Base-by-base conservation (phyloP, 306 rosid species). In the Alnus rubra region DNA sequence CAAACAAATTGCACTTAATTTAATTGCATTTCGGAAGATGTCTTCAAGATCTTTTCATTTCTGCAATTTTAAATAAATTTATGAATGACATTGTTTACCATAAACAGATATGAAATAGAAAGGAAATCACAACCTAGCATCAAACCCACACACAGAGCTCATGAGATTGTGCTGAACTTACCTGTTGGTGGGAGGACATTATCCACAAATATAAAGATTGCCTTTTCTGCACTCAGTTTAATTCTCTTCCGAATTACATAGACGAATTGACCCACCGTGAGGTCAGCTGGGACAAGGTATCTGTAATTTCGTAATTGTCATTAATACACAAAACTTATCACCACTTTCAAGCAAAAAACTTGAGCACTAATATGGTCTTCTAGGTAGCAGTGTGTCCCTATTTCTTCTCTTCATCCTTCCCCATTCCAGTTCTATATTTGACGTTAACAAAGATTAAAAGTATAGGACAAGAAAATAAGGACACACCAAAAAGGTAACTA, bases 261-360 rank as follows among this genome's bases (percentile, higher is more conserved):
- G 10, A 68, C 72, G 2, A 68, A 76, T 65, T 51, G 62, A 42
- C 72, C 75, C 56, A 33, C 53, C 0, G 59, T 59, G 71, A 56
- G 78, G 60, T 71, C 74, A 80, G 75, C 74, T 73, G 69, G 60
- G 51, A 68, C 72, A 68, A 68, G 72, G 72, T 68, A 68, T 68
- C 72, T 68, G 72, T n/a, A 68, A 68, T 68, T 39, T 67, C n/a
- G 48, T 18, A 9, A 68, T 39, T 2, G 49, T 67, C 51, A 67
- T 18, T 16, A 9, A 67, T 42, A 67, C 31, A 18, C 42, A 2
- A 18, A 37, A 39, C 5, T n/a, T 67, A 39, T 13, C 31, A 16
- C 28, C 51, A 42, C 51, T 68, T 68, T 39, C 72, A 68, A 68
- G 51, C 30, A 67, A 49, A 37, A 64, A 5, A 64, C 48, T 33